Base-by-base conservation (phyloP, 2,329 filamentous ascomycete genomes). In the Sclerotinia spermophila region DNA sequence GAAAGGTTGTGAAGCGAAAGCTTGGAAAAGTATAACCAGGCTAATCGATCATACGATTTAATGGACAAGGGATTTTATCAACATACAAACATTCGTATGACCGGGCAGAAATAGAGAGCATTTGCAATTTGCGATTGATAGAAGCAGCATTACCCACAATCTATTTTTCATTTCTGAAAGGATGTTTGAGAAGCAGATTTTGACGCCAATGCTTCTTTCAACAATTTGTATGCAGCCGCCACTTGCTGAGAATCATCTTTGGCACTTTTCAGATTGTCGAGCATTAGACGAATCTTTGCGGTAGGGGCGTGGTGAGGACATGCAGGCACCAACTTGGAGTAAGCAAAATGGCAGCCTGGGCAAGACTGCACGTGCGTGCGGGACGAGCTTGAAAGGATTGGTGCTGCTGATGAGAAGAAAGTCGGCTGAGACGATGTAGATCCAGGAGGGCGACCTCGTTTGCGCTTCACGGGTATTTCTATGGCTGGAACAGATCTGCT, bases 251-350 rank as follows among this genome's bases (percentile, higher is more conserved):
- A 11, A 53, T 42, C 35, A 15, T 53, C 44, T 21, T 65, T 53
- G 62, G 40, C 15, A 19, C 62, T 33, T 53, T 65, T 65, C 62
- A 65, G 24, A 40, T 65, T 53, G 51, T 65, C 62, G n/a, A 65
- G 45, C 62, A 65, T 65, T 40, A 53, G 35, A 40, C 62, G 62
- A 13, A 65, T 65, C 45, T 53, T 53, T 24, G 35, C 5, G 17
- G 35, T 33, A 40, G 62, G 35, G 24, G 62, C 35, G 0, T 53
- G 27, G 10, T 11, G 15, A 15, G 45, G 62, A 30, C 62, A 65
- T 38, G 35, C 35, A 53, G 62, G 62, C 35, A 65, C 45, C 35
- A 53, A 24, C n/a, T 24, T 42, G 5, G 45, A 27, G 17, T 15
- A 53, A 21, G 6, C 17, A 65, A 53, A 40, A 30, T 42, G 40